Base-by-base conservation (phyloP, 257 asterid species). In the Vinca minor region DNA sequence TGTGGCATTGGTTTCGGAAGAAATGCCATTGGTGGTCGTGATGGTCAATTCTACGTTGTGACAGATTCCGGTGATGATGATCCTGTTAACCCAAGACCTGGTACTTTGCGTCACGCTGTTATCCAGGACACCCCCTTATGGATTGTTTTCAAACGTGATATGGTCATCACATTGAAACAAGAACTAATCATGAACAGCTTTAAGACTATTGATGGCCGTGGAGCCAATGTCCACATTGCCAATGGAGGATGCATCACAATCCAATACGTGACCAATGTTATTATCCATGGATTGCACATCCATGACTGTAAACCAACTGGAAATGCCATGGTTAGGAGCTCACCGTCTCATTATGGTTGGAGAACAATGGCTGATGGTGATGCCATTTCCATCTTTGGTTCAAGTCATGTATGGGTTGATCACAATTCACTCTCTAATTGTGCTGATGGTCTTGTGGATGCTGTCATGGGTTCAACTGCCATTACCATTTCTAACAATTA, bases 311-410 rank as follows among this genome's bases (percentile, higher is more conserved):
- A 74, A 42, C 96, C 96, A 0, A 87, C 96, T 1, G 97, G 97
- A 20, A 91, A 91, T 47, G 97, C 96, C 35, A 77, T 91, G 95
- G 94, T 91, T 65, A 85, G 97, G 75, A 87, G 96, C 79, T 87
- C 97, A 0, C 84, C 90, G 1, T 15, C 88, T 1, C 97, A 91
- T 66, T 91, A 71, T 32, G 97, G 97, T 25, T 91, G 88, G 91
- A 87, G 97, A 76, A 87, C 96, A 20, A 81, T 87, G 93, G 95
- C 96, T 45, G 97, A 91, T 74, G 97, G 97, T 0, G 97, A 91
- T 67, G 97, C 80, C 3, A 32, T 91, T 62, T 91, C 97, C 11
- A 87, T 91, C 67, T 91, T 91, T 5, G 93, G 95, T 12, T 82
- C 97, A 34, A 87, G 96, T 77, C 96, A 90, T 59, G 59, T 90